A percentile compares a stretch with the other conserved stretches of the same genome.
Evolutionary conservation across 2,329 filamentous ascomycete species (phyloP).

Genomic region (Neofusicoccum parvum): DNA sequence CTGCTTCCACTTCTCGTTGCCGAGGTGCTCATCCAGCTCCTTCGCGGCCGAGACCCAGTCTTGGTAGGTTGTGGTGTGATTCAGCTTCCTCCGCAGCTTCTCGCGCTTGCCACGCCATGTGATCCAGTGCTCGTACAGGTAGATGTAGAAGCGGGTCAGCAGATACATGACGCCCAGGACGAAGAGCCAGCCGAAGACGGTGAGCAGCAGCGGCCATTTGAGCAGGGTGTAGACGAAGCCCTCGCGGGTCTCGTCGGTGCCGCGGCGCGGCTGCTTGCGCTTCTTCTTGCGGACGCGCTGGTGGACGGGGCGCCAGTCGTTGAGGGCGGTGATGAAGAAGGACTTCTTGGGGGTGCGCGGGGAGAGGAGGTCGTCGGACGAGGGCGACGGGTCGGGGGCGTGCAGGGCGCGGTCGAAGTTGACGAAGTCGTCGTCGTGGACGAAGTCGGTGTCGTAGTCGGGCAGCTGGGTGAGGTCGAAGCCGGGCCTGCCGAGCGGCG

Average conservation of each 20-base stretch:
- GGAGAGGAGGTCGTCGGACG: conserved; percentile 56
- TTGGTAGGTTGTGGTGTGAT: conserved; percentile 70
- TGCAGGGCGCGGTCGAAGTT: conserved; percentile 80
- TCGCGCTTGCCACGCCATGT: conserved; percentile 85
- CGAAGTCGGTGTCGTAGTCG: conserved; percentile 79
- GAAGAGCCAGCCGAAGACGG: conserved; percentile 78
- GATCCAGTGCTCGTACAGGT: conserved; percentile 85
- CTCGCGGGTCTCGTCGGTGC: conserved; percentile 89
- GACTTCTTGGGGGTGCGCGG: conserved; percentile 45
- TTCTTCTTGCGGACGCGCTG: conserved; percentile 62
- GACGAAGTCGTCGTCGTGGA: conserved; percentile 69
- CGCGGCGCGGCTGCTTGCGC: conserved; percentile 46
- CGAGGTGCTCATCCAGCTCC: conserved; percentile 77
- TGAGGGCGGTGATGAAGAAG: conserved; percentile 81
- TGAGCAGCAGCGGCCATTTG: conserved; percentile 87
- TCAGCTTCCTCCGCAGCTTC: conserved; percentile 69
- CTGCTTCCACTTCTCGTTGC: conserved; percentile 78
- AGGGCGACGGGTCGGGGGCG: conserved; percentile 72
- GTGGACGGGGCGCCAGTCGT: conserved; percentile 92
- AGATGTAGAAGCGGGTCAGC: conserved; percentile 84
- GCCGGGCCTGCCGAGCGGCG: conserved; percentile 63
- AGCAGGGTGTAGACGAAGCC: conserved; percentile 85
- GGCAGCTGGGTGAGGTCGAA: conserved; percentile 73
- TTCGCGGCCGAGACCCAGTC: conserved; percentile 84
- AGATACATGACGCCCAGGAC: conserved; percentile 75